Conservation (phyloP, 345 rosid species). For the Gossypium arboreum region DNA sequence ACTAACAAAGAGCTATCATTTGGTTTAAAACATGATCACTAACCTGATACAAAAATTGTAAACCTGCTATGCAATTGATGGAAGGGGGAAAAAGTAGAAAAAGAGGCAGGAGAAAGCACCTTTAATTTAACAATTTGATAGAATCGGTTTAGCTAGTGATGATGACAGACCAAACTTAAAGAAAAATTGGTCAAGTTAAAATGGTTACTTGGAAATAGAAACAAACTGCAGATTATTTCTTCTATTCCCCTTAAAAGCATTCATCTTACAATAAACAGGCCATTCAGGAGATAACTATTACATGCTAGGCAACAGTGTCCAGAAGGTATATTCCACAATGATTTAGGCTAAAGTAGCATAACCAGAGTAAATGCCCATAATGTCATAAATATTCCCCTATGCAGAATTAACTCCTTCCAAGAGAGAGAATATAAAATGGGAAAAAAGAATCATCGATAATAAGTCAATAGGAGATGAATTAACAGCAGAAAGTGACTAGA, state of each 20-base stretch:
- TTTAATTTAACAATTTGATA: neutral
- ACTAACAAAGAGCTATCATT: neutral
- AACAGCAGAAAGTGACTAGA: conserved; percentile 3
- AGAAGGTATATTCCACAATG: neutral
- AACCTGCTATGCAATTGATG: neutral
- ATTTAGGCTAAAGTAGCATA: neutral
- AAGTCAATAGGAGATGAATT: neutral
- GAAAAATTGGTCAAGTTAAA: neutral
- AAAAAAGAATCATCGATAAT: neutral
- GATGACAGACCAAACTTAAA: neutral
- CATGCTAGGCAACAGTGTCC: neutral
- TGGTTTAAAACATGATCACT: neutral
- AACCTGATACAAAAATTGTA: neutral
- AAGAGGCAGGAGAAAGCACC: neutral
- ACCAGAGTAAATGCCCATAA: neutral
- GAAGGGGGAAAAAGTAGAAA: neutral
- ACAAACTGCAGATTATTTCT: neutral
- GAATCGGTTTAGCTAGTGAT: neutral
- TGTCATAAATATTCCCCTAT: neutral
- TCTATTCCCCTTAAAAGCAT: neutral
- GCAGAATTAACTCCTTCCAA: neutral
- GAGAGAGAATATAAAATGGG: neutral
- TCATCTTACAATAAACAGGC: neutral
- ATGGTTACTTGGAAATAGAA: neutral
- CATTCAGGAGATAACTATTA: neutral